Evolutionary conservation across 805 yeast genomes (phyloP), one percentile per base, ranked within the genome.

Genomic region (Metschnikowia kofuensis): DNA sequence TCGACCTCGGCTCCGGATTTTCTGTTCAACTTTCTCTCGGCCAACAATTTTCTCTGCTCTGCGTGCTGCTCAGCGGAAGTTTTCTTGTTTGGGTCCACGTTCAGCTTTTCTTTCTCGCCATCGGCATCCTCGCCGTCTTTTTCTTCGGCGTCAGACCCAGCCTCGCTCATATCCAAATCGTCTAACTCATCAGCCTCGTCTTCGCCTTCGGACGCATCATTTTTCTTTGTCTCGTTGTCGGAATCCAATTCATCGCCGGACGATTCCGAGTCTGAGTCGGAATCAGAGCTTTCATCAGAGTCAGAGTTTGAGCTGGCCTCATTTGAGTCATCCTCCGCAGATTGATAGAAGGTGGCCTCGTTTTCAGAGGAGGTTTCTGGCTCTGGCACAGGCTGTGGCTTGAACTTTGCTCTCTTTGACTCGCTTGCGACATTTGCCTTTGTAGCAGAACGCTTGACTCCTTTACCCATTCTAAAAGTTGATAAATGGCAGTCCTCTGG

Each of bases 1-100:
- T 88, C 89, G 44, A 92, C 90, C 68, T 86, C 88, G 35, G 72
- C 70, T 60, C 97, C 98, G n/a, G 94, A 79, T 64, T 86, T 88
- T 73, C 96, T 83, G 64, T 84, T 82, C 55, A 89, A 72, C 68
- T 91, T 92, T 70, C 99, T 83, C 64, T 91, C 97, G 49, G 82
- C 80, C 35, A 86, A 75, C 35, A 84, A 63, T 60, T 83, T 83
- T 66, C 84, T 84, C 69, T 92, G 97, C 64, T 89, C 96, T 29
- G 84, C 84, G 63, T 89, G 95, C 57, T 80, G 82, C 63, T 84
- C 89, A 47, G 74, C 79, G 0, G 88, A 79, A 0, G 80, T 44
- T 53, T 77, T 72, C 61, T 77, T 76, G 54, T 76, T 70, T 48
- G 76, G 76, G 51, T 74, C 77, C 4, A 47, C 60, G 2, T 45